A percentile compares a stretch with the other conserved stretches of the same genome.
These are phyloP conservation scores for Beauveria bassiana DNA, from an alignment of 2,329 filamentous ascomycete species.

Conservation along the genomic window DNA sequence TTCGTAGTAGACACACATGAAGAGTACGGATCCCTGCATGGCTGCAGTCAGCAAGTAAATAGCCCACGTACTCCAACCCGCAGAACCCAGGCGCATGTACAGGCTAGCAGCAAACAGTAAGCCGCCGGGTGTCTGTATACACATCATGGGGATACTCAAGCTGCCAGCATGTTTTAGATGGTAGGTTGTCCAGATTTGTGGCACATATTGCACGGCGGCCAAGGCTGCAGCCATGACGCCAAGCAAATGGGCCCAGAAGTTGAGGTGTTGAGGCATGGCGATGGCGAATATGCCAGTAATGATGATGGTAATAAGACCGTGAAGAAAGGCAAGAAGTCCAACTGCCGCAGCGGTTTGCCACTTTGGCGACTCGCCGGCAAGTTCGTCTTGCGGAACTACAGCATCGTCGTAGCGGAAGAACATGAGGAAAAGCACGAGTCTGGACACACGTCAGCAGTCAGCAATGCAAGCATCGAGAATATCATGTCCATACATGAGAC, in stretches of 20 bases:
- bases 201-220: conserved; percentile 84
- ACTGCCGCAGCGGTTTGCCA: conserved; percentile 76
- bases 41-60: conserved; percentile 80
- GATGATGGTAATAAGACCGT: conserved; percentile 64
- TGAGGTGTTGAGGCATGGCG: conserved; percentile 54
- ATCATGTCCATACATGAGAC: conserved; percentile 63
- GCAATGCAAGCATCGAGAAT: background rate
- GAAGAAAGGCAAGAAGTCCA: conserved; percentile 62
- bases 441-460: conserved; percentile 31
- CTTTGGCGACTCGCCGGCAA: conserved; percentile 47
- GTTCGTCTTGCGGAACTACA: conserved; percentile 41
- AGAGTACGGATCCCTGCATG: conserved; percentile 74
- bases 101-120: conserved; percentile 84
- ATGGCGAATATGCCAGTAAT: conserved; percentile 61
- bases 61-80: conserved; percentile 93
- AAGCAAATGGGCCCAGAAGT: conserved; percentile 76
- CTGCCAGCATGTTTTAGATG: conserved; percentile 78
- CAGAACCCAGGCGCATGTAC: conserved; percentile 66
- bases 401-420: conserved; percentile 70
- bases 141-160: conserved; percentile 95
- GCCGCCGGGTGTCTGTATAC: conserved; percentile 90
- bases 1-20: conserved; percentile 75
- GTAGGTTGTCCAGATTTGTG: conserved; percentile 91
- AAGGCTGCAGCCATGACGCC: conserved; percentile 72
- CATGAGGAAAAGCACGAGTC: conserved; percentile 85